Evolutionary conservation across 1,284 basidiomycete genomes (phyloP), one percentile per base, ranked within the genome.

Genomic region (Flammula alnicola): DNA sequence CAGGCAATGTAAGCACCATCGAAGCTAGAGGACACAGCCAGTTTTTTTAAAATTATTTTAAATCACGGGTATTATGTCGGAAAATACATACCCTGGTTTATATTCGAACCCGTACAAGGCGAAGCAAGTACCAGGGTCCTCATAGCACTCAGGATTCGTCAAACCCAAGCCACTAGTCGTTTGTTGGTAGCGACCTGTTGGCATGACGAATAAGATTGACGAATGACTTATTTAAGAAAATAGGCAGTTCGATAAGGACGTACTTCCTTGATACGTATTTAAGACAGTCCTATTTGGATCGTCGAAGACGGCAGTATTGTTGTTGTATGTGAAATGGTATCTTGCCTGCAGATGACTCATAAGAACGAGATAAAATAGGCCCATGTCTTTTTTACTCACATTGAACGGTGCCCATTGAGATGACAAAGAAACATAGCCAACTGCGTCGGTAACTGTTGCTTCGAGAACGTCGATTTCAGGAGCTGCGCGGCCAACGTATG

Each of bases 391-490:
- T n/a, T n/a, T n/a, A n/a, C 60, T 25, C 49, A 70, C 70, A 49
- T 70, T 72, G 51, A 67, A 84, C 61, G 71, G 72, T 44, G 79
- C 81, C 78, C 78, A 84, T 66, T 86, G 84, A 2, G 78, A 74
- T 5, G 82, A 84, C 58, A 84, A 76, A 4, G 83, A 85, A 6
- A 82, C 69, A 55, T 65, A 54, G 30, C 70, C 70, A 16, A 63
- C 49, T n/a, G 56, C 63, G 7, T 66, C 56, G 0, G 59, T 61
- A 5, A 74, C 66, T 59, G 84, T 81, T 9, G 88, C 89, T 67
- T 93, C 90, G 47, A 93, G 75, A 31, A 92, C 73, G 69, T 93
- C 90, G 49, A 96, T 93, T 71, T 95, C 93, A 7, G 93, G 93
- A 1, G 92, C 91, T 0, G 85, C 77, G 30, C 93, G 83, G 11